phyloP scores from a whole-genome alignment of 768 basidiomycete genomes.

The Rhodocollybia butyracea region DNA sequence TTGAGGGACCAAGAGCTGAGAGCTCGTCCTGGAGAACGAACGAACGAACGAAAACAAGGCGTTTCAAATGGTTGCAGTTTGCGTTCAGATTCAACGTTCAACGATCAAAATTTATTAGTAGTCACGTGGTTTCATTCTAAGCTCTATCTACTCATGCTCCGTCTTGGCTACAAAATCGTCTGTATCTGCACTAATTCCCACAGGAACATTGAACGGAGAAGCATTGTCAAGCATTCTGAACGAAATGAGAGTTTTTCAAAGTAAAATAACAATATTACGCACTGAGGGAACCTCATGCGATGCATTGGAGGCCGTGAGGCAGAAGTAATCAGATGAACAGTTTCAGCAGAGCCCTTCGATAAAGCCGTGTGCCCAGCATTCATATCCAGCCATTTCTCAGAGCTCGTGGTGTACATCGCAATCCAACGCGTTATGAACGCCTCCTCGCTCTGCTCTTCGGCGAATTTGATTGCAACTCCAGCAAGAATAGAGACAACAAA shows the following conservation, averaged over 20 bases:
- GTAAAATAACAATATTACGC: conserved; percentile 26
- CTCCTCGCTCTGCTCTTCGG: conserved; percentile 59
- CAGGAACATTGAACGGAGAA: conserved; percentile 58
- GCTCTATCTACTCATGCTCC: conserved; percentile 6
- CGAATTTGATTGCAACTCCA: conserved; percentile 63
- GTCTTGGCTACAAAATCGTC: conserved; percentile 32
- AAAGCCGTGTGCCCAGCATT: conserved; percentile 57
- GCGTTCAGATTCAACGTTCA: background rate
- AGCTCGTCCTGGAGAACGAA: conserved; percentile 9
- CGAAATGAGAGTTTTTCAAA: conserved; percentile 3
- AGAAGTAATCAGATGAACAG: conserved; percentile 38
- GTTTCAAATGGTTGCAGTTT: conserved; percentile 1
- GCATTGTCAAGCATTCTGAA: conserved; percentile 52
- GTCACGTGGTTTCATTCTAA: conserved; percentile 4
- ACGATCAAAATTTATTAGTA: background rate
- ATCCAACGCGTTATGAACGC: conserved; percentile 68
- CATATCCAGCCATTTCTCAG: conserved; percentile 49
- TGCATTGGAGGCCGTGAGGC: conserved; percentile 48
- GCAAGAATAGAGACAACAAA: conserved; percentile 46
- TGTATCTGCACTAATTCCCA: conserved; percentile 44
- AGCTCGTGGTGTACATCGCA: conserved; percentile 49
- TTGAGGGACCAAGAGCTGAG: conserved; percentile 4
- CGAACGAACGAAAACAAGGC: background rate
- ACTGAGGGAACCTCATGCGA: conserved; percentile 75
- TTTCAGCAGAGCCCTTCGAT: conserved; percentile 40